Percentiles rank a stretch among this genome's conserved stretches.
Conservation (phyloP, 495 filamentous ascomycete species). For the Penicillium antarcticum region DNA sequence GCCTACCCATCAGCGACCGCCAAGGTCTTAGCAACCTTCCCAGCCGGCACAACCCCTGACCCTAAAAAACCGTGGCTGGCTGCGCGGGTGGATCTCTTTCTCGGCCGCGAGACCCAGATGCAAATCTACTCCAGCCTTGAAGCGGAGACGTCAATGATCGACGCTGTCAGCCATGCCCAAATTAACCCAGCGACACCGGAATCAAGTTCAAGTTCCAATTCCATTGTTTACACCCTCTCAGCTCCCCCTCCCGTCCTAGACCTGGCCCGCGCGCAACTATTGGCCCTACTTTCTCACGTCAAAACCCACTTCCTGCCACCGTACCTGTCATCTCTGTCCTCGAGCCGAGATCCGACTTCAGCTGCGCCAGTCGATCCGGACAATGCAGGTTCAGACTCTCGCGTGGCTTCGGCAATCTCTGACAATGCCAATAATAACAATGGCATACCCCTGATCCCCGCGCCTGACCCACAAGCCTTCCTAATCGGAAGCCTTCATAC, state of each 20-base stretch:
- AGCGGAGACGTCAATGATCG: slow-evolving; percentile 24
- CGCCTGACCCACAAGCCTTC: slow-evolving; percentile 28
- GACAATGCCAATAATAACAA: background rate
- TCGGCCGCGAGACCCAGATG: slow-evolving; percentile 57
- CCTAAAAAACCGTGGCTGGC: slow-evolving; percentile 40
- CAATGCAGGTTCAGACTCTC: too few species aligned
- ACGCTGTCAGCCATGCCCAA: slow-evolving; percentile 1
- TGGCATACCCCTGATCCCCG: slow-evolving; percentile 20
- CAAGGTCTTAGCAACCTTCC: slow-evolving; percentile 43
- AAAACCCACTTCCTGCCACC: slow-evolving; percentile 20
- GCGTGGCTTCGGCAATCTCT: too few species aligned
- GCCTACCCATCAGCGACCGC: slow-evolving; percentile 36
- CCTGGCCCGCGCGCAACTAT: slow-evolving; percentile 25
- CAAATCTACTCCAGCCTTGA: slow-evolving; percentile 59
- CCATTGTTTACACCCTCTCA: slow-evolving; percentile 11
- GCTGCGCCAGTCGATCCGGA: background rate
- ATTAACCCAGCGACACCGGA: background rate
- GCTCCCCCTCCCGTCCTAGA: slow-evolving; percentile 7
- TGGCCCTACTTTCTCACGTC: slow-evolving; percentile 26
- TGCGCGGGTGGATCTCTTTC: slow-evolving; percentile 55
- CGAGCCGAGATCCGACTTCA: background rate
- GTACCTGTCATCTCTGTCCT: slow-evolving; percentile 24
- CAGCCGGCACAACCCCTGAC: slow-evolving; percentile 14
- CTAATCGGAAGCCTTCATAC: slow-evolving; percentile 36
- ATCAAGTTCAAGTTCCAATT: slow-evolving; percentile 1